Conservation (phyloP, 371 early-diverging fungal species). For the Coemansia sp. region DNA sequence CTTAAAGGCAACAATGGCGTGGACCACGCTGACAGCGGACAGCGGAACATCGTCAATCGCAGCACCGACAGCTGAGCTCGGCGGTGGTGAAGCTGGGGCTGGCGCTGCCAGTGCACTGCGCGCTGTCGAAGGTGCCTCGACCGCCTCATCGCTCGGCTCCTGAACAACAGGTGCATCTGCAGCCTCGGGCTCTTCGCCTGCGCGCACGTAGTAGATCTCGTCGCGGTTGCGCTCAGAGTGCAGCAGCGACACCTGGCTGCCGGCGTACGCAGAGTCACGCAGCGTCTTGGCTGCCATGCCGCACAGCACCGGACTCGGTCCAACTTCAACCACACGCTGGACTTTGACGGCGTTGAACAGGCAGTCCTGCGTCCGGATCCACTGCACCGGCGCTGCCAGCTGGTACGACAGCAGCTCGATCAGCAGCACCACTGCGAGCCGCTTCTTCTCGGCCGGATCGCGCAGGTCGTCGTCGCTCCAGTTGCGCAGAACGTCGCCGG, state of each 20-base stretch:
- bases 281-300: conserved; percentile 88
- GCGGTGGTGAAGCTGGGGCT: neutral
- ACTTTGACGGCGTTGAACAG: conserved; percentile 77
- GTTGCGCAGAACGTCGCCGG: too few species aligned
- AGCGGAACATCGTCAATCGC: conserved; percentile 61
- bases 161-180: neutral
- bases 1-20: conserved; percentile 83
- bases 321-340: conserved; percentile 88
- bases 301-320: conserved; percentile 82
- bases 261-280: conserved; percentile 52
- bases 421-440: conserved; percentile 52
- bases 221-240: conserved; percentile 16
- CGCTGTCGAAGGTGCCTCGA: neutral
- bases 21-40: too few species aligned
- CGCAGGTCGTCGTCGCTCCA: too few species aligned
- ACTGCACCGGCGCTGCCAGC: conserved; percentile 89
- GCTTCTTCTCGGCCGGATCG: neutral
- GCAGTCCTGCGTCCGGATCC: conserved; percentile 94
- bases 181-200: conserved; percentile 46
- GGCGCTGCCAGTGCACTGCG: conserved; percentile 31
- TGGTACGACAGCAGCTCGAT: conserved; percentile 93
- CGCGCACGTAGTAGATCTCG: conserved; percentile 11
- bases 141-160: too few species aligned
- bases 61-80: conserved; percentile 54
- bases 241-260: conserved; percentile 27